Evolutionary conservation across 169 alveolate genomes (phyloP).

Genomic region (Prorocentrum cordatum): DNA sequence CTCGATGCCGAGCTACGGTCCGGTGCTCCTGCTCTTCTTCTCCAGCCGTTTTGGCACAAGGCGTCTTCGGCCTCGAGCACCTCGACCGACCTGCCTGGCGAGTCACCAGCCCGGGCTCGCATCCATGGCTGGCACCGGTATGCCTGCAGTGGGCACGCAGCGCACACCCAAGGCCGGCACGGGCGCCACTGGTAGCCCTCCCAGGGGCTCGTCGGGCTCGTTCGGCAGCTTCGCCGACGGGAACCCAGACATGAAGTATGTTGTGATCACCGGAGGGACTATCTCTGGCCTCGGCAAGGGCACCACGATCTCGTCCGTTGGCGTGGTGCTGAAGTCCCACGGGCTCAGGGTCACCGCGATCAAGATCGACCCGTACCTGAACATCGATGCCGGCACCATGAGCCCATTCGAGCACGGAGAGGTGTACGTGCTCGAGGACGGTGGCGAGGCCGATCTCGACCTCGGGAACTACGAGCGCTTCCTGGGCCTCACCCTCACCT

Average conservation of each 20-base stretch:
- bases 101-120: too few relatives aligned
- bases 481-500: slow-evolving; percentile 78
- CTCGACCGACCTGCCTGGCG: too few relatives aligned
- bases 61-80: too few relatives aligned
- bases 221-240: too few relatives aligned
- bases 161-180: too few relatives aligned
- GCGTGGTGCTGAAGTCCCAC: slow-evolving; percentile 83
- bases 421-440: slow-evolving; percentile 91
- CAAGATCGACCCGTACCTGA: slow-evolving; percentile 94
- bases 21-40: too few relatives aligned
- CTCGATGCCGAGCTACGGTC: too few relatives aligned
- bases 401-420: slow-evolving; percentile 97
- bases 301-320: slow-evolving; percentile 88
- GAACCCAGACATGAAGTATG: slow-evolving; percentile 76
- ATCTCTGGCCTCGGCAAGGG: slow-evolving; percentile 95
- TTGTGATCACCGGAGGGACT: slow-evolving; percentile 92
- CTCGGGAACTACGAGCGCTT: slow-evolving; percentile 97
- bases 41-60: too few relatives aligned
- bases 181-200: too few relatives aligned
- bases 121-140: too few relatives aligned
- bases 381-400: slow-evolving; percentile 89
- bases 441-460: slow-evolving; percentile 96
- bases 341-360: slow-evolving; percentile 88
- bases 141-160: too few relatives aligned
- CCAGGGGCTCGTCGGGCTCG: too few relatives aligned